phyloP scores from a whole-genome alignment of 805 yeast species.

The Yarrowia bubula region DNA sequence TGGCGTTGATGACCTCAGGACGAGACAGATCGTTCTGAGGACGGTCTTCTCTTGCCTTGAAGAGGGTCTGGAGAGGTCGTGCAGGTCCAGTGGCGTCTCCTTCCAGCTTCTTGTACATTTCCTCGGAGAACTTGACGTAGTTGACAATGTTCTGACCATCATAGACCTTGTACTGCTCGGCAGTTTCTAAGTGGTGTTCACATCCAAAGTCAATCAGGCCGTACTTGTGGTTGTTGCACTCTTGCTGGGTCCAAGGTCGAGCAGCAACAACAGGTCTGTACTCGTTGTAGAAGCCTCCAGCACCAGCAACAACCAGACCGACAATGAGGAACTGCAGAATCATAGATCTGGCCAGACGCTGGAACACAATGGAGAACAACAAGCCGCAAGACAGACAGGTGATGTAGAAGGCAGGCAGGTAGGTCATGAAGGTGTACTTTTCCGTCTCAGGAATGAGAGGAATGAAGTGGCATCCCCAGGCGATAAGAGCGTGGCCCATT shows the following conservation, averaged over 20 bases:
- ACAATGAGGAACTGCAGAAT: not conserved
- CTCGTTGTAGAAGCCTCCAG: not conserved
- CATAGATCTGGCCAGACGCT: constrained; percentile 14
- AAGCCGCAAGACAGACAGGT: constrained; percentile 64
- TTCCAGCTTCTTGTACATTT: constrained; percentile 22
- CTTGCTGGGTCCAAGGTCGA: constrained; percentile 6
- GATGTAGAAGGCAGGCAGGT: constrained; percentile 78
- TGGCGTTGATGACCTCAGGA: constrained; percentile 22
- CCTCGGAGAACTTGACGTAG: constrained; percentile 20
- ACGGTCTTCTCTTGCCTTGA: constrained; percentile 14
- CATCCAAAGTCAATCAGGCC: constrained; percentile 26
- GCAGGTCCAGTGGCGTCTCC: not conserved
- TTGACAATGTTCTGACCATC: constrained; percentile 26
- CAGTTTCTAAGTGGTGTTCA: not conserved
- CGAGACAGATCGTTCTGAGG: not conserved
- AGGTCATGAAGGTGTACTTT: constrained; percentile 75
- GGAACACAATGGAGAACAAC: constrained; percentile 52
- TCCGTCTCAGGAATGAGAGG: constrained; percentile 76
- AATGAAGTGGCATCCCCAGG: constrained; percentile 68
- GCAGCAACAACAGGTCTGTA: constrained; percentile 21
- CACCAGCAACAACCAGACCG: constrained; percentile 28
- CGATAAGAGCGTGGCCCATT: constrained; percentile 58
- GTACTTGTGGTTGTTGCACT: not conserved
- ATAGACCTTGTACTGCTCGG: constrained; percentile 11
- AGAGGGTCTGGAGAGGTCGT: constrained; percentile 10